Percentiles rank a stretch among this genome's conserved stretches.
These are phyloP conservation scores for Termitomyces eurrhizus DNA, from an alignment of 768 basidiomycete genomes.

Conservation along the genomic window DNA sequence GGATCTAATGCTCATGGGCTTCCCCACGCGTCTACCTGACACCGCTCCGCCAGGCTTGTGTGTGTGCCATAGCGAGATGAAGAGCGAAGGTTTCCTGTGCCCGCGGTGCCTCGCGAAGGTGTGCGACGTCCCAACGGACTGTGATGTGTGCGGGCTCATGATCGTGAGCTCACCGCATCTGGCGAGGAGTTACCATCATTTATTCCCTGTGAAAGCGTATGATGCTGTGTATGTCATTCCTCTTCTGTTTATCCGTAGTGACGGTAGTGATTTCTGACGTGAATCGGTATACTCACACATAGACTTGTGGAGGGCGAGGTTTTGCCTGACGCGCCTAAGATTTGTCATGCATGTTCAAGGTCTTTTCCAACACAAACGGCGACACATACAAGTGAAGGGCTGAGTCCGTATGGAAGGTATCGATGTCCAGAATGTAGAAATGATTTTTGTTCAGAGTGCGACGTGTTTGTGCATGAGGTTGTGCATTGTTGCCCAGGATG, in stretches of 20 bases:
- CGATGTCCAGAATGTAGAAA: slow-evolving; percentile 80
- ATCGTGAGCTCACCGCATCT: slow-evolving; percentile 97
- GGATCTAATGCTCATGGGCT: slow-evolving; percentile 99
- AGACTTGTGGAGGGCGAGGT: slow-evolving; percentile 39
- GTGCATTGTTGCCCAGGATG: slow-evolving; percentile 94
- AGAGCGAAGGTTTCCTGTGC: slow-evolving; percentile 91
- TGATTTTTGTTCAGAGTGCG: slow-evolving; percentile 95
- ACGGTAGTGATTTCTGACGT: neutral
- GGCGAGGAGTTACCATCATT: slow-evolving; percentile 90
- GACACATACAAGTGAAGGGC: slow-evolving; percentile 48
- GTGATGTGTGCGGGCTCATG: slow-evolving; percentile 95
- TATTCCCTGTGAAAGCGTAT: slow-evolving; percentile 92
- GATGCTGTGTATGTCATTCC: slow-evolving; percentile 63
- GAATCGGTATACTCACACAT: slow-evolving; percentile 9
- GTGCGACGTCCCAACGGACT: slow-evolving; percentile 98
- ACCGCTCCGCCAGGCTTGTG: slow-evolving; percentile 82
- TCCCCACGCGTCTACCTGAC: slow-evolving; percentile 88
- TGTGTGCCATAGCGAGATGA: slow-evolving; percentile 90
- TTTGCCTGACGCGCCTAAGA: slow-evolving; percentile 23
- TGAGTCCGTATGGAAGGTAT: slow-evolving; percentile 86
- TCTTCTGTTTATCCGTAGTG: slow-evolving; percentile 2
- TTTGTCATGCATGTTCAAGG: slow-evolving; percentile 80
- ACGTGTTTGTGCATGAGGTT: slow-evolving; percentile 94
- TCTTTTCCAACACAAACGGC: slow-evolving; percentile 55
- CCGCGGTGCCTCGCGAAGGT: slow-evolving; percentile 91